phyloP scores from a whole-genome alignment of 805 yeast genomes.

The Lipomyces kockii region DNA sequence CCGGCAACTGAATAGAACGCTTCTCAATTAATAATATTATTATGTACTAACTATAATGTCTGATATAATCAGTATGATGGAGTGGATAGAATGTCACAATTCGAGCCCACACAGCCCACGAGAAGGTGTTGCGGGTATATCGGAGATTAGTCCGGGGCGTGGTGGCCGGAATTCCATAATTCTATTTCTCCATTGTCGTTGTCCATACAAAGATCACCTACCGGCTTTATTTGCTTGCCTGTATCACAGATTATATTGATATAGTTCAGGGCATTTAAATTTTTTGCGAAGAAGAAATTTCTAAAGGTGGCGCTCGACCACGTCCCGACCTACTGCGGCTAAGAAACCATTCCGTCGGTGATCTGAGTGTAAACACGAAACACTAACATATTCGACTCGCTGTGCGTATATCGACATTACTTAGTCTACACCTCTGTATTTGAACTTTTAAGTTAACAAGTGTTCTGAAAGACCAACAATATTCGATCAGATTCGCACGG shows the following conservation, averaged over 20 bases:
- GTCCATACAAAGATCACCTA: not conserved
- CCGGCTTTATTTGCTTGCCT: not conserved
- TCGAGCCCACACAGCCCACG: too few species aligned
- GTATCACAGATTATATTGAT: not conserved
- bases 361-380: not conserved
- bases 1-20: too few species aligned
- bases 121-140: not conserved
- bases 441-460: not conserved
- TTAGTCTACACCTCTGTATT: not conserved
- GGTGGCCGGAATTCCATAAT: not conserved
- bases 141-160: not conserved
- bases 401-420: not conserved
- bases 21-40: too few species aligned
- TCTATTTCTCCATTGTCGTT: not conserved
- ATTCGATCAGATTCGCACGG: not conserved
- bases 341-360: not conserved
- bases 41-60: too few species aligned
- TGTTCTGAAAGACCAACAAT: too few species aligned
- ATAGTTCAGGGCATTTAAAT: not conserved
- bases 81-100: too few species aligned
- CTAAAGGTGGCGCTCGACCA: not conserved
- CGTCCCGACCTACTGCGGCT: not conserved
- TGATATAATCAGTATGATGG: too few species aligned
- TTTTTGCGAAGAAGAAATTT: not conserved
- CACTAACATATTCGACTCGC: not conserved